phyloP scores from a whole-genome alignment of 768 basidiomycete species.

The Tricholoma matsutake region DNA sequence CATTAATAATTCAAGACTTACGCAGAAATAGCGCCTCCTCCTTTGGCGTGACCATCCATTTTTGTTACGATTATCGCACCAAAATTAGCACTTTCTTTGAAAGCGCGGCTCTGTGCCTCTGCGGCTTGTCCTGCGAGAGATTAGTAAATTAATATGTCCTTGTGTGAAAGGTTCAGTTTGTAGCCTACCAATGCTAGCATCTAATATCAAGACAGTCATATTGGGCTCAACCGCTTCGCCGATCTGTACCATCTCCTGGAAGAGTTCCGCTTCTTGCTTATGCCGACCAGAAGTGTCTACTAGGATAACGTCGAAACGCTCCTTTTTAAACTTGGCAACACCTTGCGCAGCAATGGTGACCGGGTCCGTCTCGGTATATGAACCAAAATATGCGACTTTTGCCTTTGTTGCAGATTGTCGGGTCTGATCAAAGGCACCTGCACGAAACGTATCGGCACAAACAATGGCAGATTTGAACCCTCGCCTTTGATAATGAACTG shows the following conservation, averaged over 20 bases:
- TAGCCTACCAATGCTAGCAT: conserved; percentile 86
- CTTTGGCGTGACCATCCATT: conserved; percentile 99
- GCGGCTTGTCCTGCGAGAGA: conserved; percentile 81
- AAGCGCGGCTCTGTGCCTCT: conserved; percentile 92
- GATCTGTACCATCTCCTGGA: conserved; percentile 98
- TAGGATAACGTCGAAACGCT: conserved; percentile 97
- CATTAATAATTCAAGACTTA: conserved; percentile 40
- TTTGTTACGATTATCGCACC: conserved; percentile 99
- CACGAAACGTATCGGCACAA: conserved; percentile 99
- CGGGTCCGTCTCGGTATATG: conserved; percentile 98
- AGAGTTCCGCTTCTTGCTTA: conserved; percentile 94
- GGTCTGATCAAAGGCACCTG: conserved; percentile 98
- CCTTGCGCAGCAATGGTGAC: conserved; percentile 93
- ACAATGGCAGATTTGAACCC: conserved; percentile 97
- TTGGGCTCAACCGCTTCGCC: conserved; percentile 90
- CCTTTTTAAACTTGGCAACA: conserved; percentile 96
- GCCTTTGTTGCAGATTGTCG: conserved; percentile 98
- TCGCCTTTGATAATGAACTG: conserved; percentile 94
- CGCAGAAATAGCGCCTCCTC: conserved; percentile 99
- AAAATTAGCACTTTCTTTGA: conserved; percentile 97
- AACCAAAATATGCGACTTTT: conserved; percentile 98
- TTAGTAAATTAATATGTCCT: conserved; percentile 1
- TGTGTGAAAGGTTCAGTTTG: background rate
- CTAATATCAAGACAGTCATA: conserved; percentile 93
- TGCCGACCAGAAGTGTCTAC: conserved; percentile 98